Percentiles rank a stretch among this genome's conserved stretches.
Evolutionary conservation across 805 yeast species (phyloP).

Genomic region (Peterozyma xylosa): DNA sequence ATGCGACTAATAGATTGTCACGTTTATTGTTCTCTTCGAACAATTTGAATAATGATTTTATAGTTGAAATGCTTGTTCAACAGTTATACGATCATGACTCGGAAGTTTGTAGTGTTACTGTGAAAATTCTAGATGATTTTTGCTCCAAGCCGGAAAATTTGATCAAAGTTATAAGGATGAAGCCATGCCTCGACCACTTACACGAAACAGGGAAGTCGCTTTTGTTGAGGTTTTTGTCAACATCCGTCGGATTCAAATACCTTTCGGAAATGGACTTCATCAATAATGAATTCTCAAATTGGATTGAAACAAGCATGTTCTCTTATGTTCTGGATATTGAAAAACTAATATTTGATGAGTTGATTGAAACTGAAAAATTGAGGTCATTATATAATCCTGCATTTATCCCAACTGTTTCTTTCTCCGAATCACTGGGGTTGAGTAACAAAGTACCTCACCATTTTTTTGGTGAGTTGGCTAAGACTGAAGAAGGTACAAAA

Average conservation of each 20-base stretch:
- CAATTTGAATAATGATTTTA: slow-evolving; percentile 28
- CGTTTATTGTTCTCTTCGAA: slow-evolving; percentile 20
- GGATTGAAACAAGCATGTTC: slow-evolving; percentile 46
- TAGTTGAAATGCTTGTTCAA: slow-evolving; percentile 47
- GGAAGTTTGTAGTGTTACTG: slow-evolving; percentile 48
- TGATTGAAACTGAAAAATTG: slow-evolving; percentile 8
- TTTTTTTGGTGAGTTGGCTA: slow-evolving; percentile 73
- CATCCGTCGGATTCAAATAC: slow-evolving; percentile 63
- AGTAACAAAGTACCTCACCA: slow-evolving; percentile 38
- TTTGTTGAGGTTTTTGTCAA: slow-evolving; percentile 55
- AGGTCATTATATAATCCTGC: slow-evolving; percentile 1
- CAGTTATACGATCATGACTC: slow-evolving; percentile 63
- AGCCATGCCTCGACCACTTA: slow-evolving; percentile 43
- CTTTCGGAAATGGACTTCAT: slow-evolving; percentile 53
- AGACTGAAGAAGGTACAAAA: slow-evolving; percentile 73
- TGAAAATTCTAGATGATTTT: slow-evolving; percentile 43
- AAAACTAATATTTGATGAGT: slow-evolving; percentile 20
- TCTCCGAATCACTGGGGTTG: no score
- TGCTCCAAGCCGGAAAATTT: slow-evolving; percentile 39
- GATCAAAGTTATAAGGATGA: slow-evolving; percentile 38
- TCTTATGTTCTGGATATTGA: slow-evolving; percentile 44
- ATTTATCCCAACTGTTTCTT: no score
- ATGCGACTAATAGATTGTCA: slow-evolving; percentile 50
- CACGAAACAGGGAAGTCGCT: slow-evolving; percentile 32
- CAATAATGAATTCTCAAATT: slow-evolving; percentile 55